Conservation (phyloP, 768 basidiomycete species). For the Lentinula lateritia region DNA sequence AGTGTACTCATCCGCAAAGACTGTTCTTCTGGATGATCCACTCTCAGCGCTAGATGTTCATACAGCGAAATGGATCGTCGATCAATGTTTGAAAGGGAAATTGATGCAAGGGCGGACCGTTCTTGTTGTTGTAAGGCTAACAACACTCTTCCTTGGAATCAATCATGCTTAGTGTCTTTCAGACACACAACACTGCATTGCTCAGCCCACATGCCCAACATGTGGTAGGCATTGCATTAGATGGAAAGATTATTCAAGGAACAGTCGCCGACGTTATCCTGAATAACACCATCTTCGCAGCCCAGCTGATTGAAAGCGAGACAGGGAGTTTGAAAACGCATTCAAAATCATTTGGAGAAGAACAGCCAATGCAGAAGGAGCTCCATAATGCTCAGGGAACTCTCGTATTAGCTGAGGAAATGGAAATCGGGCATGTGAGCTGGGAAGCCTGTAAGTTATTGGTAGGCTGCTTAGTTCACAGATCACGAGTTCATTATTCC, state of each 20-base stretch:
- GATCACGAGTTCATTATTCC: neutral
- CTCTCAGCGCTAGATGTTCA: slow-evolving; percentile 47
- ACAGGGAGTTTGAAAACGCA: neutral
- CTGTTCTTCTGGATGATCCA: slow-evolving; percentile 55
- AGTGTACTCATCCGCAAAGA: slow-evolving; percentile 47
- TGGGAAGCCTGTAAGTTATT: slow-evolving; percentile 24
- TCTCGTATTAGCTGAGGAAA: slow-evolving; percentile 42
- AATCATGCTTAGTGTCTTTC: neutral
- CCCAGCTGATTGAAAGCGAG: neutral
- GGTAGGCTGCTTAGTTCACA: neutral
- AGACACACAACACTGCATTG: slow-evolving; percentile 44
- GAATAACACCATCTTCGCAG: neutral
- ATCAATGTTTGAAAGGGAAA: slow-evolving; percentile 38
- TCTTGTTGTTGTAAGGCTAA: slow-evolving; percentile 29
- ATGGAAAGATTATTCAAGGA: slow-evolving; percentile 38
- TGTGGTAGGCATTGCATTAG: slow-evolving; percentile 34
- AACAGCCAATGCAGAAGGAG: slow-evolving; percentile 2
- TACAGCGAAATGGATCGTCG: slow-evolving; percentile 45
- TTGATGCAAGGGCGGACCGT: slow-evolving; percentile 36
- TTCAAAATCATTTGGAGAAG: neutral
- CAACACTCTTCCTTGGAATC: neutral
- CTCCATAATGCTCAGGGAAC: slow-evolving; percentile 23
- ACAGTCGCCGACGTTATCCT: slow-evolving; percentile 29
- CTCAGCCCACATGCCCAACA: slow-evolving; percentile 32
- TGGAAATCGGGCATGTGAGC: slow-evolving; percentile 37